Evolutionary conservation across 192 early-diverging fungal genomes (phyloP).

Genomic region (Jimgerdemannia lactiflua): DNA sequence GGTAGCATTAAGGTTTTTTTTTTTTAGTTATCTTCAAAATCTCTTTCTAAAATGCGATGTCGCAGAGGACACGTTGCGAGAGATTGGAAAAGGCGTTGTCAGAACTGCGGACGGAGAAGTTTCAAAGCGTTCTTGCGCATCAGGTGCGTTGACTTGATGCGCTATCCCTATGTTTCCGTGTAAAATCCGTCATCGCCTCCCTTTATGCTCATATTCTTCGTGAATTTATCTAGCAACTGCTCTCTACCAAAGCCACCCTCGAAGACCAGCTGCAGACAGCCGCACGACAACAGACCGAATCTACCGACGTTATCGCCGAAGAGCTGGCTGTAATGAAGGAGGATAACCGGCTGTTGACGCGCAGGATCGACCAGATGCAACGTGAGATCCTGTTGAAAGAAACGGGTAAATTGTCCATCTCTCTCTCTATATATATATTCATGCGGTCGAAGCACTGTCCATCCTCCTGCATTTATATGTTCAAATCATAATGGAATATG

Average conservation of each 20-base stretch:
- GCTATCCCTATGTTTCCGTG: no score
- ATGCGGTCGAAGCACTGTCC: no score
- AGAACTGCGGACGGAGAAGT: not conserved
- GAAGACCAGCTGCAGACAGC: not conserved
- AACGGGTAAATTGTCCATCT: not conserved
- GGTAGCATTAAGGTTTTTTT: no score
- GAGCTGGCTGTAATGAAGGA: not conserved
- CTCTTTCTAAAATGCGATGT: not conserved
- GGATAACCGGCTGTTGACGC: not conserved
- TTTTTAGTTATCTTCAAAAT: not conserved
- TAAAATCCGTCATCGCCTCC: no score
- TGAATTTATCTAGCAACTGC: not conserved
- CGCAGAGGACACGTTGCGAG: not conserved
- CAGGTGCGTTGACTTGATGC: not conserved
- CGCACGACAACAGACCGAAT: not conserved
- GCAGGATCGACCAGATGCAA: not conserved
- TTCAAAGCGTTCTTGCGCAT: not conserved
- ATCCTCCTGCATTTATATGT: no score
- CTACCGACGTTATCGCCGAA: not conserved
- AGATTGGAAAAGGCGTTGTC: not conserved
- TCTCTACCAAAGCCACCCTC: not conserved
- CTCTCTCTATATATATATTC: no score
- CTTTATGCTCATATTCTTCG: no score
- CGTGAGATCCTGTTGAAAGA: not conserved
- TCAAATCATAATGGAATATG: no score